Percentiles rank a stretch among this genome's conserved stretches.
phyloP scores from a whole-genome alignment of 495 filamentous ascomycete species.

The Hyaloscypha bicolor region DNA sequence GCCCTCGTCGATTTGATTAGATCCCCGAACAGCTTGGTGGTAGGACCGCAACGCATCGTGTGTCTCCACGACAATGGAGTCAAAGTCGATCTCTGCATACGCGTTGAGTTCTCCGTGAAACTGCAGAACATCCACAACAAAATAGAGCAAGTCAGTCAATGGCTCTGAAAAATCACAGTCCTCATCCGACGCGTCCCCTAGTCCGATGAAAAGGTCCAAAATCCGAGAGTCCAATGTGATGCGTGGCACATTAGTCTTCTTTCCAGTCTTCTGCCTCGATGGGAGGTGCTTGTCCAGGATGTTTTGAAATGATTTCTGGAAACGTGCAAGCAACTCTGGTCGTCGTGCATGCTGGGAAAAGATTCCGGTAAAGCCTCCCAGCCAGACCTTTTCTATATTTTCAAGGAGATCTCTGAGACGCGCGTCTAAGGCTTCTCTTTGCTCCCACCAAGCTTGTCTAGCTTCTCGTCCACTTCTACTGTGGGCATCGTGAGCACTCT shows the following conservation, averaged over 20 bases:
- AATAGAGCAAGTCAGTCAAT: conserved; percentile 88
- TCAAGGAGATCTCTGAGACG: conserved; percentile 76
- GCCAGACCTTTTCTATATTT: conserved; percentile 90
- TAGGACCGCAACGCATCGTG: conserved; percentile 79
- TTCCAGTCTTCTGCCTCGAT: conserved; percentile 70
- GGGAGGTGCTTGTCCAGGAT: conserved; percentile 87
- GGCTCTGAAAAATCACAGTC: conserved; percentile 78
- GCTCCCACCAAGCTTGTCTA: conserved; percentile 86
- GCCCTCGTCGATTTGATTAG: conserved; percentile 34
- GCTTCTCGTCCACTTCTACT: conserved; percentile 59
- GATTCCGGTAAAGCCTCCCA: conserved; percentile 89
- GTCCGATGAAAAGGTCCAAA: conserved; percentile 82
- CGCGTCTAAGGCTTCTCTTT: conserved; percentile 75
- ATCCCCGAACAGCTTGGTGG: conserved; percentile 55
- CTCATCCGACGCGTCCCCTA: conserved; percentile 69
- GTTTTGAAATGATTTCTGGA: conserved; percentile 74
- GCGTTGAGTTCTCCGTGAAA: conserved; percentile 96
- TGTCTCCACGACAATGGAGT: conserved; percentile 82
- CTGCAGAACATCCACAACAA: conserved; percentile 93
- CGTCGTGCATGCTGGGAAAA: conserved; percentile 73
- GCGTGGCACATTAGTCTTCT: conserved; percentile 44
- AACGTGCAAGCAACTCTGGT: conserved; percentile 64
- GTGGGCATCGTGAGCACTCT: conserved; percentile 74
- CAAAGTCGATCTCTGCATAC: conserved; percentile 97
- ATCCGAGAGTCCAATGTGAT: conserved; percentile 75